Conservation (phyloP, 371 early-diverging fungal genomes). For the Circinella umbellata region DNA sequence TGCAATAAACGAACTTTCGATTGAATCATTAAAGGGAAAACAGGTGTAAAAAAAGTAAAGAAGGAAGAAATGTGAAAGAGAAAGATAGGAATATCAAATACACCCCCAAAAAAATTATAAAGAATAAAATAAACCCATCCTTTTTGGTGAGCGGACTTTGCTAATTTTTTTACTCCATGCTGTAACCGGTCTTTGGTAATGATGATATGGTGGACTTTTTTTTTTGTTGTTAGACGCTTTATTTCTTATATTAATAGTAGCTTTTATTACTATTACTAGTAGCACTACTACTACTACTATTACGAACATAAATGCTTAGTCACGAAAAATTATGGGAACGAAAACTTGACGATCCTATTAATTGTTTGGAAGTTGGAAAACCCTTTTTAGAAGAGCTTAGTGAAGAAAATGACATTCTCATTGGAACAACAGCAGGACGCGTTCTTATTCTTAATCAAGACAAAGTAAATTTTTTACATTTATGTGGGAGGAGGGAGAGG, state of each 20-base stretch:
- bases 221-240: not conserved
- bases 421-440: slow-evolving; percentile 49
- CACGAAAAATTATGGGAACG: slow-evolving; percentile 42
- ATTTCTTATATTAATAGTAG: not conserved
- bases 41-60: not conserved
- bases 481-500: not conserved
- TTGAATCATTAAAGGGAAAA: not conserved
- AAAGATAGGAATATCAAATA: not conserved
- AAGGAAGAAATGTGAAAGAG: not conserved
- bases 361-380: slow-evolving; percentile 48
- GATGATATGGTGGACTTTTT: too few species aligned
- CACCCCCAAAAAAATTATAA: not conserved
- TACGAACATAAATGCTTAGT: not conserved
- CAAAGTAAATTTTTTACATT: slow-evolving; percentile 27
- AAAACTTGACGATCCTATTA: slow-evolving; percentile 45
- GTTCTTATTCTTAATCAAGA: slow-evolving; percentile 49
- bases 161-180: too few species aligned
- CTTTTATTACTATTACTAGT: too few species aligned
- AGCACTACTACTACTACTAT: too few species aligned
- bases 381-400: slow-evolving; percentile 52
- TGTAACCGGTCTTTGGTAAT: too few species aligned
- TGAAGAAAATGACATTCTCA: slow-evolving; percentile 54
- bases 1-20: slow-evolving; percentile 2
- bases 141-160: not conserved
- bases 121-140: not conserved